Percentiles rank a stretch among this genome's conserved stretches.
phyloP scores from a whole-genome alignment of 2,329 filamentous ascomycete genomes.

The Macrophomina tecta region DNA sequence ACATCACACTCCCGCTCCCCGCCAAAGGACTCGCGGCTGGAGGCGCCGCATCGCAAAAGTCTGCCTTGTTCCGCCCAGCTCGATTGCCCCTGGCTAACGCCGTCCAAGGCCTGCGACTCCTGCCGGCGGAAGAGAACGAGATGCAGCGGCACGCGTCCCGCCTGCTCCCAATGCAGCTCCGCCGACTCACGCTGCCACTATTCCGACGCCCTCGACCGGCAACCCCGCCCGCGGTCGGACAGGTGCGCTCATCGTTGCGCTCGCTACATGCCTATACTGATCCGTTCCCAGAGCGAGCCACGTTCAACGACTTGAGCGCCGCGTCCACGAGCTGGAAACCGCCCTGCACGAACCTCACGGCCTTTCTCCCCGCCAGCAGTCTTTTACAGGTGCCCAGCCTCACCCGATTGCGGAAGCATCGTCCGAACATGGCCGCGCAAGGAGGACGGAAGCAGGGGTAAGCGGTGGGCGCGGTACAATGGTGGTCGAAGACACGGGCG shows the following conservation, averaged over 20 bases:
- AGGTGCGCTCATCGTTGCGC: not conserved
- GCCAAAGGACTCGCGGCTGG: slow-evolving; percentile 4
- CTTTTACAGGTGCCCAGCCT: not conserved
- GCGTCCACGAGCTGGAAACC: slow-evolving; percentile 12
- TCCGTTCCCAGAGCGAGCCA: not conserved
- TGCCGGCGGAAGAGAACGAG: slow-evolving; percentile 4
- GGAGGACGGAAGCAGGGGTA: not conserved
- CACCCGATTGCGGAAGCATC: not conserved
- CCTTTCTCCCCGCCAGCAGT: not conserved
- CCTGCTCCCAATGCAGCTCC: not conserved
- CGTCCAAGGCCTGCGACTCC: slow-evolving; percentile 8
- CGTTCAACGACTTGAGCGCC: not conserved
- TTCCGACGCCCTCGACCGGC: not conserved
- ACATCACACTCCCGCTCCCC: not conserved
- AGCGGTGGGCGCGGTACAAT: not conserved
- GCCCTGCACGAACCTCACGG: not conserved
- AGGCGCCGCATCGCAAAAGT: slow-evolving; percentile 19
- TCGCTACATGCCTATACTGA: not conserved
- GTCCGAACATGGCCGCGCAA: not conserved
- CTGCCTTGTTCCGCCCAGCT: not conserved
- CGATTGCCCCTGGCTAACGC: not conserved
- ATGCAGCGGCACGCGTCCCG: slow-evolving; percentile 17
- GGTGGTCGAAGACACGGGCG: slow-evolving; percentile 14
- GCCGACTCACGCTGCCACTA: slow-evolving; percentile 1
- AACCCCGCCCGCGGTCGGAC: not conserved